Percentiles rank a stretch among this genome's conserved stretches.
Evolutionary conservation across 768 basidiomycete species (phyloP).

Genomic region (Sistotremastrum suecicum): DNA sequence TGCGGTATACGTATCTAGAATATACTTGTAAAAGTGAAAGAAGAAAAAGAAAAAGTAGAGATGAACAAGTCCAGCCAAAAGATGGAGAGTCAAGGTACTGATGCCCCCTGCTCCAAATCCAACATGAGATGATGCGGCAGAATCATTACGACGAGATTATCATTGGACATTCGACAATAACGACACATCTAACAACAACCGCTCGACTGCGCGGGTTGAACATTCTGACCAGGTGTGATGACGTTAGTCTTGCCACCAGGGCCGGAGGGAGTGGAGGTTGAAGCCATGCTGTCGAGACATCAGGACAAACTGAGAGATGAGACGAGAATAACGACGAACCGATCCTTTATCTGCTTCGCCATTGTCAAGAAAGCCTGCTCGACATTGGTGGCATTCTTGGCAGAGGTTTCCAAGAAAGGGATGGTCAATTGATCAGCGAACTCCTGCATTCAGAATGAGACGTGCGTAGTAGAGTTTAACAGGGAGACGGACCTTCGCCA

Average conservation of each 20-base stretch:
- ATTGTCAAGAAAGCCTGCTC: slow-evolving; percentile 99
- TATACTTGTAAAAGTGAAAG: not conserved
- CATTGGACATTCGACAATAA: not conserved
- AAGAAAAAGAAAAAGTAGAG: not conserved
- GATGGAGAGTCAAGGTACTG: not conserved
- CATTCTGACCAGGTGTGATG: slow-evolving; percentile 72
- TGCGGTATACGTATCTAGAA: too few relatives aligned
- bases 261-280: slow-evolving; percentile 59
- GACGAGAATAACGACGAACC: slow-evolving; percentile 28
- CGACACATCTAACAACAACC: slow-evolving; percentile 53
- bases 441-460: slow-evolving; percentile 36
- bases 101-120: not conserved
- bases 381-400: slow-evolving; percentile 96
- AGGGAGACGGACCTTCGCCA: slow-evolving; percentile 50
- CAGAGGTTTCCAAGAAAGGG: slow-evolving; percentile 97
- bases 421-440: slow-evolving; percentile 90
- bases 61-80: not conserved
- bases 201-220: slow-evolving; percentile 57
- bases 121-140: not conserved
- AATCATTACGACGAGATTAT: not conserved
- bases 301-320: not conserved
- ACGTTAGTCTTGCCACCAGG: slow-evolving; percentile 66
- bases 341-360: slow-evolving; percentile 92
- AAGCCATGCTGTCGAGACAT: slow-evolving; percentile 53
- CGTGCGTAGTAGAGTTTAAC: slow-evolving; percentile 1